Base-by-base conservation (phyloP, 2,329 filamentous ascomycete species). In the Nemania sp. region DNA sequence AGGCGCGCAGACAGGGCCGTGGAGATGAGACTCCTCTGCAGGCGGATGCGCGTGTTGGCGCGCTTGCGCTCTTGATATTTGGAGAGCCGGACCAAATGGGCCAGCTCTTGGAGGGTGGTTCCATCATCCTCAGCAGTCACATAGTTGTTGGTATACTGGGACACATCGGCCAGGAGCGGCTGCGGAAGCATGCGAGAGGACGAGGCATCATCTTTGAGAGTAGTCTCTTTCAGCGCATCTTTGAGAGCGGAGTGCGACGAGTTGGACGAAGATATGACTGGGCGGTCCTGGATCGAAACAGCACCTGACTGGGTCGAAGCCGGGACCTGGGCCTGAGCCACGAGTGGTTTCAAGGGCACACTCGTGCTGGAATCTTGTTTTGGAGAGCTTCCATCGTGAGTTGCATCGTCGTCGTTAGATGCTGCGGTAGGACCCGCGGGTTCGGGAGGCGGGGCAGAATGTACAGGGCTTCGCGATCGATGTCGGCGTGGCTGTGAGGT, bases 51-150 rank as follows among this genome's bases (percentile, higher is more conserved):
- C 40, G 86, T 88, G 67, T 87, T 86, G 61, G 82, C 79, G 73
- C 88, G 84, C 77, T 90, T 89, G 77, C 88, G 87, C 77, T 90
- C 86, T 73, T 93, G 89, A 70, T 91, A 91, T 66, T 86, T 88
- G 68, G 88, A 88, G 58, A 91, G 77, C 57, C 88, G 84, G 61
- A 91, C 87, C 64, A 92, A 73, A 70, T 91, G 88, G 46, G 88
- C 88, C 61, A 93, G 81, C 72, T 92, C 88, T 66, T 89, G 84
- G 57, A 93, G 77, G 12, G 86, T 88, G 40, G 87, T 90, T 54
- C 83, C 81, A 40, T 87, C 83, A 46, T 78, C 78, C 57, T 87
- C 82, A 31, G 80, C 78, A 43, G 80, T 77, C 50, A 86, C 70
- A 61, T 81, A 78, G 12, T 81, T 73, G 67, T 88, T 87, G 40